Conservation (phyloP, 176 grass and related monocot species). For the Aegilops bicornis region DNA sequence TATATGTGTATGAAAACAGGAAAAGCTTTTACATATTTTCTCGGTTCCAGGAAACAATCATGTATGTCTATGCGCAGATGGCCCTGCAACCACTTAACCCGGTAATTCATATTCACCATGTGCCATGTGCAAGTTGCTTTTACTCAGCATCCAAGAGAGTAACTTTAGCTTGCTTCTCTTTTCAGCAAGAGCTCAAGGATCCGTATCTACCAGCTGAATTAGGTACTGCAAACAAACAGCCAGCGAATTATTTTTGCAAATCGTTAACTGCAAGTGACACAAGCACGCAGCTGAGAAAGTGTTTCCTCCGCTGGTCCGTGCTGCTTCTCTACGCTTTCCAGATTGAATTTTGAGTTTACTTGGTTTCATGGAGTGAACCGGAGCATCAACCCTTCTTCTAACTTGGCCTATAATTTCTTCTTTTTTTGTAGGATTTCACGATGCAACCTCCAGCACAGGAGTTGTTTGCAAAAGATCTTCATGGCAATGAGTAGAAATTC, state of each 20-base stretch:
- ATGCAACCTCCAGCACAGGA: constrained; percentile 93
- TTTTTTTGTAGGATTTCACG: constrained; percentile 68
- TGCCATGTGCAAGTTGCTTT: neutral
- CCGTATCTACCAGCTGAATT: constrained; percentile 88
- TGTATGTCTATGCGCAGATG: constrained; percentile 81
- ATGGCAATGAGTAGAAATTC: constrained; percentile 96
- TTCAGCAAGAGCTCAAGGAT: constrained; percentile 95
- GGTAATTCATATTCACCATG: constrained; percentile 46
- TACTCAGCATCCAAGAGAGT: neutral
- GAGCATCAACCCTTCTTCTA: constrained; percentile 2
- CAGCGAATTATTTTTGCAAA: constrained; percentile 35
- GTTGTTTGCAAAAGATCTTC: constrained; percentile 84
- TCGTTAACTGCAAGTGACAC: neutral
- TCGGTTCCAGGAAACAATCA: neutral
- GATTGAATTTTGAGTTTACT: neutral
- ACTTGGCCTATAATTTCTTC: neutral
- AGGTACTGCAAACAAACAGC: constrained; percentile 15
- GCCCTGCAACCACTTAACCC: constrained; percentile 84
- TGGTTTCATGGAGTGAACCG: neutral
- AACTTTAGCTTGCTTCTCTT: constrained; percentile 32
- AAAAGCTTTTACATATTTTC: neutral
- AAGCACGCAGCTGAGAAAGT: neutral
- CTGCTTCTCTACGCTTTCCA: neutral
- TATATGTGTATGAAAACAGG: neutral
- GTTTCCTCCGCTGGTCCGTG: constrained; percentile 44